Evolutionary conservation across 139 green algal genomes (phyloP).

Genomic region (Diplosphaera chodatii): DNA sequence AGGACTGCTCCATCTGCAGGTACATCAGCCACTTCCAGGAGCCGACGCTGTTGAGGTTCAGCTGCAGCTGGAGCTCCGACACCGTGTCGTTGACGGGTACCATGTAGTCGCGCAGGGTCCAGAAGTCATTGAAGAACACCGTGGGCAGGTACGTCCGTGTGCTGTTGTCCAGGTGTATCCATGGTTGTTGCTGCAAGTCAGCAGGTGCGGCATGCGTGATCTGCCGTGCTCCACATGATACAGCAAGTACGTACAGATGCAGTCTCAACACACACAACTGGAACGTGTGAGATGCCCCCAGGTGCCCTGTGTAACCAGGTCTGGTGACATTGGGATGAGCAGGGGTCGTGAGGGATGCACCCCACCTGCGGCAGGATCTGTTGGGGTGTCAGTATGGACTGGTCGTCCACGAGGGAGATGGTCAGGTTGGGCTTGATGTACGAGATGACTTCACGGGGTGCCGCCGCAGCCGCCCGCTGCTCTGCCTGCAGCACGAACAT

Average conservation of each 20-base stretch:
- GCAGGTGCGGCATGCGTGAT: too few relatives aligned
- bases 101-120: constrained; percentile 62
- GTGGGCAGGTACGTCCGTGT: constrained; percentile 51
- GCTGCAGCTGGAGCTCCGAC: constrained; percentile 44
- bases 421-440: constrained; percentile 84
- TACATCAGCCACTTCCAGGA: constrained; percentile 68
- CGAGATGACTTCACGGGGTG: constrained; percentile 34
- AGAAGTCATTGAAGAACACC: constrained; percentile 76
- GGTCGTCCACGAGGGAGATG: constrained; percentile 80
- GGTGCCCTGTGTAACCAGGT: too few relatives aligned
- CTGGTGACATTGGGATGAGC: too few relatives aligned
- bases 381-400: constrained; percentile 31
- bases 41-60: constrained; percentile 47
- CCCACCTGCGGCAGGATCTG: constrained; percentile 30
- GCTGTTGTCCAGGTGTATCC: constrained; percentile 37
- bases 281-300: too few relatives aligned
- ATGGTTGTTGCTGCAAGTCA: neutral
- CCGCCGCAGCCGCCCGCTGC: neutral
- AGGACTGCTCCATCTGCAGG: constrained; percentile 80
- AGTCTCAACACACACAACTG: too few relatives aligned
- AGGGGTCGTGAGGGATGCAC: too few relatives aligned
- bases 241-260: too few relatives aligned
- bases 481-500: neutral
- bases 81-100: constrained; percentile 69
- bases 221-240: too few relatives aligned